A percentile compares a stretch with the other conserved stretches of the same genome.
Evolutionary conservation across 352 stramenopile species (phyloP).

Genomic region (Aphanomyces stellatus): DNA sequence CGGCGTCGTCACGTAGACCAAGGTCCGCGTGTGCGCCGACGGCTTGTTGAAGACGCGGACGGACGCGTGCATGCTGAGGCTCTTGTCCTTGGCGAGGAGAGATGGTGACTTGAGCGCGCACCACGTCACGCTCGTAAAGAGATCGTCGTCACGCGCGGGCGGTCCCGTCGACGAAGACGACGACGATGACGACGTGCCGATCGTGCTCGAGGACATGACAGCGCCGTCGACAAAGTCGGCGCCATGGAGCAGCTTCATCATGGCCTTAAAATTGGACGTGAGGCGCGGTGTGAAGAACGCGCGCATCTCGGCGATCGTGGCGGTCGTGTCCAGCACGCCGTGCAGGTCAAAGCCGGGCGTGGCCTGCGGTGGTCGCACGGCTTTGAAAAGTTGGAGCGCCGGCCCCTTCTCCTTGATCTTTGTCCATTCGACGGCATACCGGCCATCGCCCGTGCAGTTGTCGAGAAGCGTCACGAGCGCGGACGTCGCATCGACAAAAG

Average conservation of each 20-base stretch:
- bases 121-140: neutral
- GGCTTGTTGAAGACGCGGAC: neutral
- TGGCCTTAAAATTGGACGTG: constrained; percentile 3
- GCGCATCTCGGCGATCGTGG: neutral
- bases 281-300: neutral
- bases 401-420: constrained; percentile 8
- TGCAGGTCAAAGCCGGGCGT: neutral
- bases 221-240: constrained; percentile 11
- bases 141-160: neutral
- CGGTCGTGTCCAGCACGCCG: neutral
- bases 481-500: neutral
- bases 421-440: constrained; percentile 4
- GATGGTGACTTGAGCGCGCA: constrained; percentile 3
- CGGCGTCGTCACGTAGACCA: neutral
- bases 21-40: neutral
- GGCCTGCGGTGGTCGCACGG: neutral
- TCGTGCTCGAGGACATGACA: neutral
- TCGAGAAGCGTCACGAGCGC: neutral
- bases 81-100: constrained; percentile 8
- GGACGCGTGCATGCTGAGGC: constrained; percentile 1
- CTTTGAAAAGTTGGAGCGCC: neutral
- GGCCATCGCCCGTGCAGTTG: neutral
- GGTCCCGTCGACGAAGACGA: neutral
- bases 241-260: constrained; percentile 16
- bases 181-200: neutral